Conservation (phyloP, 2,329 filamentous ascomycete species). For the Aspergillus proliferans region DNA sequence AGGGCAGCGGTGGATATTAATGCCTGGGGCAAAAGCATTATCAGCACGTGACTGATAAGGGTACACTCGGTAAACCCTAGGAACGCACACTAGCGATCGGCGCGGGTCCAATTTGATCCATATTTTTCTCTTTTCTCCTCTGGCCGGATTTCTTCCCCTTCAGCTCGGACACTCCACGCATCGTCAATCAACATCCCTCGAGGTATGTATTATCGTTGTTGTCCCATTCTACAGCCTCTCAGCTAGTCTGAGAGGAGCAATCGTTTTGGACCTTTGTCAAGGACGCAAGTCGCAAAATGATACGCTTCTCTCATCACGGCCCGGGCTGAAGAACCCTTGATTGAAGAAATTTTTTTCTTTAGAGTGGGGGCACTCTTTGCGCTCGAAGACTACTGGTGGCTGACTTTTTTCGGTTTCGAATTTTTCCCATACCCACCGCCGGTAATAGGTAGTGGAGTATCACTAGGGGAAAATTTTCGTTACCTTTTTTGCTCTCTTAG, state of each 20-base stretch:
- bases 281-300: constrained; percentile 24
- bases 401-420: constrained; percentile 40
- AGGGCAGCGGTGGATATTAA: too few relatives aligned
- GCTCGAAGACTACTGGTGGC: constrained; percentile 60
- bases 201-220: constrained; percentile 34
- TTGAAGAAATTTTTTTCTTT: constrained; percentile 27
- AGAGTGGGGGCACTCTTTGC: constrained; percentile 60
- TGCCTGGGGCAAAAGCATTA: too few relatives aligned
- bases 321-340: constrained; percentile 64
- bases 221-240: constrained; percentile 25
- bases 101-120: constrained; percentile 7
- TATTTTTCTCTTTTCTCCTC: constrained; percentile 9
- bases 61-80: constrained; percentile 23
- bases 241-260: constrained; percentile 41
- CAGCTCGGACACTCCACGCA: constrained; percentile 5
- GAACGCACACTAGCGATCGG: constrained; percentile 24
- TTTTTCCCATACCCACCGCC: not conserved
- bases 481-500: constrained; percentile 14
- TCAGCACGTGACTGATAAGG: constrained; percentile 27
- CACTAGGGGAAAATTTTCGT: not conserved
- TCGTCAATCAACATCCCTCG: constrained; percentile 27
- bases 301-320: constrained; percentile 40
- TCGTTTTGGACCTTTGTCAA: constrained; percentile 16
- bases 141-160: constrained; percentile 4
- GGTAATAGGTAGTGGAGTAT: not conserved